Evolutionary conservation across 202 grass and related monocot species (phyloP), one percentile per base, ranked within the genome.

Genomic region (Schoenoplectus tabernaemontani): DNA sequence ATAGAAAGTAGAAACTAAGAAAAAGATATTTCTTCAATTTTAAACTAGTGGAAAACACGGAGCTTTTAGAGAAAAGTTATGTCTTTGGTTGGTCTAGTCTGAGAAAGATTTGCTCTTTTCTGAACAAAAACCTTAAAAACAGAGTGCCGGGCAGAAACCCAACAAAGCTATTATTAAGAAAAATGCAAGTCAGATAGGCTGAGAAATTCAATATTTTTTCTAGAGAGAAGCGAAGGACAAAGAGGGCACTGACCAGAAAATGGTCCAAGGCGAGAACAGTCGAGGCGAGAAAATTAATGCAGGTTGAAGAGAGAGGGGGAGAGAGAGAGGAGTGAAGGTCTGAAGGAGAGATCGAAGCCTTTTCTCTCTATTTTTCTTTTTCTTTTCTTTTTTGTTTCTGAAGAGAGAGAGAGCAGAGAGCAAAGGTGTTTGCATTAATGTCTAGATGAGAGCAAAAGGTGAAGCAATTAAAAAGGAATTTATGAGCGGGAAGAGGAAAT

Each of bases 111-210:
- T 62, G 37, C 77, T 20, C 58, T 79, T 79, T 79, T 46, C 59
- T 62, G 77, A 79, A 64, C 30, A 79, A 79, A 79, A 79, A 44
- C 23, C 77, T 79, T 79, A 62, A 79, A 79, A 79, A 53, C 69
- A 64, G 53, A 32, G 77, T 79, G 77, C 59, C 59, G 77, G 57
- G 56, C 50, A 79, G 59, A 79, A 79, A 64, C 77, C 77, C 77
- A 79, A 64, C 77, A 79, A n/a, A 79, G 77, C 77, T 46, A 36
- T 79, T 74, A 74, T 53, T 51, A 74, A 50, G 59, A 79, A 46
- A 79, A 79, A 79, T 79, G 33, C 26, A 62, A 79, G 77, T 79
- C 77, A 64, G 77, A 79, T 78, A 78, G 33, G 2, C 33, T 37
- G 22, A n/a, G 24, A 26, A 79, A 41, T 43, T 59, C 22, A 71